Evolutionary conservation across 345 rosid genomes (phyloP), one percentile per base, ranked within the genome.

Genomic region (Kernera saxatilis): DNA sequence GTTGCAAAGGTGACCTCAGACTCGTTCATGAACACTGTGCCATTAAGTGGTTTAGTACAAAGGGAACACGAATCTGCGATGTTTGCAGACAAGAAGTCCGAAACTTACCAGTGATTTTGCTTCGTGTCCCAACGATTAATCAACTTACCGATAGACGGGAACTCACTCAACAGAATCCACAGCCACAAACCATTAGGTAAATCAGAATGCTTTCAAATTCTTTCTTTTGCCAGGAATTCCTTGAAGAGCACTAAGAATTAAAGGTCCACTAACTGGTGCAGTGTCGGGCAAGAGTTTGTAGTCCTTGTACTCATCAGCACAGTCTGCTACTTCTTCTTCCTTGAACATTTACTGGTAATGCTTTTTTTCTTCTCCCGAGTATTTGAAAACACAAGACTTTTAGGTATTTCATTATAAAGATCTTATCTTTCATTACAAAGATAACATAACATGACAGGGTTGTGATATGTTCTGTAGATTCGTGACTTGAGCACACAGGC

Each of bases 321-420:
- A 6, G 78, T 86, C 62, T 91, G 96, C 81, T 93, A 93, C 80
- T 93, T 93, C 88, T 93, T 91, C 90, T 91, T 91, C 88, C 90
- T 91, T 40, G 97, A 91, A 83, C 96, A 89, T 74, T 74, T 93
- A 73, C 77, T 91, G 88, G 98, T 93, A 90, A 35, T 49, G 87
- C 73, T 44, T 8, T 29, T 74, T 74, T 64, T 50, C 33, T 50
- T 39, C 41, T 27, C 27, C 37, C 7, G 46, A 71, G 44, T 39
- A 10, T 69, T 32, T 6, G 5, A 15, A 23, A 30, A 32, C 44
- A 22, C 9, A 5, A 14, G 18, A 44, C 53, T 54, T 54, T 29
- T 54, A 6, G 9, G 46, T 30, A 44, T 17, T 11, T 39, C 50
- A 37, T 51, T 11, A 17, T 2, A 52, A 52, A 40, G 12, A 22